Percentiles rank a stretch among this genome's conserved stretches.
These are phyloP conservation scores for Lignosus rhinocerotis DNA, from an alignment of 1,284 basidiomycete genomes.

Conservation along the genomic window DNA sequence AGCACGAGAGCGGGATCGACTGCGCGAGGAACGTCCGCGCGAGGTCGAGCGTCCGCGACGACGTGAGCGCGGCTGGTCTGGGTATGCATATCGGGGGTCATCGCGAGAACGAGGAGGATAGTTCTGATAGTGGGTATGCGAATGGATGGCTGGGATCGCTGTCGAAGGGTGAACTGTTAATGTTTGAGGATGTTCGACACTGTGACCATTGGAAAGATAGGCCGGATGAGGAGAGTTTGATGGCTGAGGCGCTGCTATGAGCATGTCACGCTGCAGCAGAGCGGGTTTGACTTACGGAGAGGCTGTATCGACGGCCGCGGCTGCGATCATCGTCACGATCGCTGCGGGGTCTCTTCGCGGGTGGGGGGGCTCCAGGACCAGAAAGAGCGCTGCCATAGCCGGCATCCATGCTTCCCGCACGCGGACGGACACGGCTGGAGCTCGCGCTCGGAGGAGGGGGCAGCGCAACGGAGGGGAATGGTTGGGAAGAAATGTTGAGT, in stretches of 20 bases:
- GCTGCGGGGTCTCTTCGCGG: conserved; percentile 46
- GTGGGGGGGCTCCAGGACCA: conserved; percentile 40
- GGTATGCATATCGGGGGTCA: conserved; percentile 25
- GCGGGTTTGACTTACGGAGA: conserved; percentile 28
- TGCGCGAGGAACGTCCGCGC: conserved; percentile 28
- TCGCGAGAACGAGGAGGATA: conserved; percentile 24
- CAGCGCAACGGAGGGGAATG: conserved; percentile 29
- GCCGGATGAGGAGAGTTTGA: conserved; percentile 25
- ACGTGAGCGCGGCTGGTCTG: conserved; percentile 22
- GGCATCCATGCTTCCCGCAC: conserved; percentile 44
- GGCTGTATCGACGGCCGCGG: conserved; percentile 21
- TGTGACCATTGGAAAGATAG: conserved; percentile 26
- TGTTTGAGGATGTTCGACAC: conserved; percentile 23
- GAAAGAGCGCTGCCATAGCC: conserved; percentile 27
- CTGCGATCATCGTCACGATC: conserved; percentile 29
- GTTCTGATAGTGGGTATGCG: conserved; percentile 18
- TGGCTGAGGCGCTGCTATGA: conserved; percentile 17
- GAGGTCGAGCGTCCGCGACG: conserved; percentile 28
- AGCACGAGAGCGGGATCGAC: conserved; percentile 34
- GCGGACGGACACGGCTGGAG: conserved; percentile 39
- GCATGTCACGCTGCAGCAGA: not conserved
- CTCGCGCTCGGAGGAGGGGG: conserved; percentile 31
- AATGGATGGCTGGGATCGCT: conserved; percentile 21
- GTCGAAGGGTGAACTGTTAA: conserved; percentile 16
- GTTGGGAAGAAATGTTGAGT: conserved; percentile 26